Evolutionary conservation across 441 rosid genomes (phyloP).

Genomic region (Biscutella auriculata): DNA sequence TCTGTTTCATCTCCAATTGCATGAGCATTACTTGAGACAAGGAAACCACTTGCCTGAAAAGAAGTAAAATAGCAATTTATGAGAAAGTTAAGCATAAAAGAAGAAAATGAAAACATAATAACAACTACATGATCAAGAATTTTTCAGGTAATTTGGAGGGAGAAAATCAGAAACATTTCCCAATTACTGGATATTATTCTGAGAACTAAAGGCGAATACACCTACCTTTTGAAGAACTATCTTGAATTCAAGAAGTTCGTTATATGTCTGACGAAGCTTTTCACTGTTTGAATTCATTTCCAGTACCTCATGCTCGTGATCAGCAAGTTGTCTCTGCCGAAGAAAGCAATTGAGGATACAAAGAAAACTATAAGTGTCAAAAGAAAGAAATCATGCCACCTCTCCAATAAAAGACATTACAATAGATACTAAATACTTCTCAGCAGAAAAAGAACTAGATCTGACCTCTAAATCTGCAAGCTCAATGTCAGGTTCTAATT

Average conservation of each 20-base stretch:
- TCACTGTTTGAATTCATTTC: slow-evolving; percentile 93
- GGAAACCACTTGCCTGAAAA: slow-evolving; percentile 75
- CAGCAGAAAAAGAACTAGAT: slow-evolving; percentile 9
- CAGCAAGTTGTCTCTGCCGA: slow-evolving; percentile 76
- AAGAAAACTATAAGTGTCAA: slow-evolving; percentile 9
- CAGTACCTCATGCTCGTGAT: slow-evolving; percentile 81
- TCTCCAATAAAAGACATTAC: not conserved
- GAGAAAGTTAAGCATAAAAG: not conserved
- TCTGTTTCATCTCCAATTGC: slow-evolving; percentile 61
- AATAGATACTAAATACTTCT: slow-evolving; percentile 9
- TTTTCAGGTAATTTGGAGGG: not conserved
- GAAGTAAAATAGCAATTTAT: slow-evolving; percentile 4
- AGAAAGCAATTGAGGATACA: slow-evolving; percentile 14
- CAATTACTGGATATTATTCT: not conserved
- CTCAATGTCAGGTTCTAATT: slow-evolving; percentile 63
- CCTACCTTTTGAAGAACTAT: slow-evolving; percentile 84
- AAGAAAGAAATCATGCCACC: not conserved
- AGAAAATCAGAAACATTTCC: not conserved
- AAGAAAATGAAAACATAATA: not conserved
- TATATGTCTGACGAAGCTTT: slow-evolving; percentile 78
- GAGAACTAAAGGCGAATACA: slow-evolving; percentile 8
- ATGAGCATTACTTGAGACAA: slow-evolving; percentile 61
- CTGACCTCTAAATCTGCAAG: slow-evolving; percentile 89
- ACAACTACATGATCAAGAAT: slow-evolving; percentile 3
- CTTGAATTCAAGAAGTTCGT: slow-evolving; percentile 94